Base-by-base conservation (phyloP, 306 rosid species). In the Dryas octopetala region DNA sequence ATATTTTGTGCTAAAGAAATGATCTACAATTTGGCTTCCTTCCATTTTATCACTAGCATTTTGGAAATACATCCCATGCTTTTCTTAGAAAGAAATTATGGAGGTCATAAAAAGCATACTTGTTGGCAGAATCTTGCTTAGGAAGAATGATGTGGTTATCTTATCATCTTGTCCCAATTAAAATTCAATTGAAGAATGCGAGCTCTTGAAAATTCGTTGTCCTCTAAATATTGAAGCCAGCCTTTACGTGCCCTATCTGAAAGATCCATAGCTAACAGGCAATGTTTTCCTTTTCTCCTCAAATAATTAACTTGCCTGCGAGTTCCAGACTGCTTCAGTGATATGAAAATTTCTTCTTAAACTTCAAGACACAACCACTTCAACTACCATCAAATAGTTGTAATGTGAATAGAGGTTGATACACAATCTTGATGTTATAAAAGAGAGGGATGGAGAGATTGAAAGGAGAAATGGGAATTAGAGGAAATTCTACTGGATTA, bases 151-250 rank as follows among this genome's bases (percentile, higher is more conserved):
- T 14, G 32, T 68, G 47, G 26, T 68, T 14, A 14, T 54, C 43
- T 68, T 50, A 43, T 64, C 43, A 68, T 40, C 73, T 49, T 32
- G 13, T 50, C 60, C 12, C 46, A 50, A 32, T 68, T 67, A 11
- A 61, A 28, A 62, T 62, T 23, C 16, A 67, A 19, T 65, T 19
- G 8, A n/a, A 64, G 14, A 14, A 44, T 15, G 15, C 4, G 38
- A 3, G 17, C 11, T 19, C 57, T 11, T 23, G 43, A 10, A 47
- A 17, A 3, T 28, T 19, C 13, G 0, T 23, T 4, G 2, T 57
- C 38, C 28, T 57, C 38, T 57, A 19, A 19, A 9, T 57, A 66
- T 11, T 66, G 6, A 26, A 14, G 26, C 66, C 45, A 32, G 6
- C 45, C 66, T 40, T 61, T 7, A 28, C 5, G 13, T 28, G 17